Conservation (phyloP, 257 asterid genomes). For the Gentiana dahurica region DNA sequence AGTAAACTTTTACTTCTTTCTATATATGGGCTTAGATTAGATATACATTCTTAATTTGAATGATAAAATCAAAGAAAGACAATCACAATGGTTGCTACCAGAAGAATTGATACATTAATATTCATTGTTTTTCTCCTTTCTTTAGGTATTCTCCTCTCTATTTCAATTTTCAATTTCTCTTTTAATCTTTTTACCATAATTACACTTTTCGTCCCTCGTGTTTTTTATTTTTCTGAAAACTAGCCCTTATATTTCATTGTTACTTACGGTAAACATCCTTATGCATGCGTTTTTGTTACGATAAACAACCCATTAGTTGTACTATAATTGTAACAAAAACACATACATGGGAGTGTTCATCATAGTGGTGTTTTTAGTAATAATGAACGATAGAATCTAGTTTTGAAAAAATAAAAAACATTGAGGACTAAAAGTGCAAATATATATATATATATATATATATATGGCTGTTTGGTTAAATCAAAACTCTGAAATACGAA, state of each 20-base stretch:
- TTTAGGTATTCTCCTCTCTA: slow-evolving; percentile 17
- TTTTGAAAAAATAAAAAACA: too few relatives aligned
- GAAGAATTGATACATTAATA: neutral
- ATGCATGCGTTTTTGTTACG: neutral
- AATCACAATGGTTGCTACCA: slow-evolving; percentile 16
- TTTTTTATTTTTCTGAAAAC: too few relatives aligned
- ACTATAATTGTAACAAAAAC: too few relatives aligned
- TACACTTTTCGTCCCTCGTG: neutral
- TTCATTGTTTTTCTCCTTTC: slow-evolving; percentile 22
- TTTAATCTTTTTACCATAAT: neutral
- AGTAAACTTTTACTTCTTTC: neutral
- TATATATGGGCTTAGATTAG: neutral
- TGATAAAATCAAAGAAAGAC: neutral
- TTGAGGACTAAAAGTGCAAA: too few relatives aligned
- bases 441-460: too few relatives aligned
- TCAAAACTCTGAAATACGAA: too few relatives aligned
- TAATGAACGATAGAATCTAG: too few relatives aligned
- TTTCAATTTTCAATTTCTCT: neutral
- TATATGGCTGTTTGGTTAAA: too few relatives aligned
- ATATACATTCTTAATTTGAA: neutral
- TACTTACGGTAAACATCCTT: too few relatives aligned
- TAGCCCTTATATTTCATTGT: too few relatives aligned
- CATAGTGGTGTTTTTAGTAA: too few relatives aligned
- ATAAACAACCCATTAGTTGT: neutral
- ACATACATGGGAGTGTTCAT: too few relatives aligned